These are phyloP conservation scores for Oenanthe sinensis DNA, from an alignment of 129 eudicot species.

Conservation along the genomic window DNA sequence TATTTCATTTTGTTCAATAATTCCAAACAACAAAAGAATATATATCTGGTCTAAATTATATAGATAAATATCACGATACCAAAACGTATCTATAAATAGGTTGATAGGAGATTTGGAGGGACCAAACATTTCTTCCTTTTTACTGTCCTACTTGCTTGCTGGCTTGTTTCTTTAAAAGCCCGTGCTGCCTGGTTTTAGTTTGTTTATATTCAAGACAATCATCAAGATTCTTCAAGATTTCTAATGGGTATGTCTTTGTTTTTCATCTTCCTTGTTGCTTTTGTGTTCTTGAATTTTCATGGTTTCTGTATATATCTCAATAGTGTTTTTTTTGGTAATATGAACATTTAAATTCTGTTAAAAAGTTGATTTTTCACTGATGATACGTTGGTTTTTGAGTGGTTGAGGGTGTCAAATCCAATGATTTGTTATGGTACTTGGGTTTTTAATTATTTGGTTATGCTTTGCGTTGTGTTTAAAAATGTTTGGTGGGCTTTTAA, in stretches of 20 bases:
- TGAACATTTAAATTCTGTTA: not conserved
- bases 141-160: conserved; percentile 13
- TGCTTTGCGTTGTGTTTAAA: not conserved
- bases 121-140: conserved; percentile 8
- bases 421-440: conserved; percentile 6
- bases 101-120: conserved; percentile 10
- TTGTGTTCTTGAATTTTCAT: conserved; percentile 3
- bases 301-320: not conserved
- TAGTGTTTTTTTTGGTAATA: not conserved
- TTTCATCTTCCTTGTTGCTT: not conserved
- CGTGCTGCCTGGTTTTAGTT: conserved; percentile 10
- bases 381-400: not conserved
- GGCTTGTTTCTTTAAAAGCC: not conserved
- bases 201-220: conserved; percentile 11
- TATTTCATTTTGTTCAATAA: not conserved
- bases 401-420: not conserved
- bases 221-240: conserved; percentile 21
- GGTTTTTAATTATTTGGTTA: not conserved
- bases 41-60: not conserved
- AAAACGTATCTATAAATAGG: conserved; percentile 7
- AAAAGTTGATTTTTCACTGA: conserved; percentile 1
- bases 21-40: not conserved
- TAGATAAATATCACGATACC: not conserved
- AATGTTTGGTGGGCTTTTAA: conserved; percentile 12
- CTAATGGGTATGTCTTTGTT: conserved; percentile 51